phyloP scores from a whole-genome alignment of 371 early-diverging fungal species.

The Apophysomyces trapeziformis region DNA sequence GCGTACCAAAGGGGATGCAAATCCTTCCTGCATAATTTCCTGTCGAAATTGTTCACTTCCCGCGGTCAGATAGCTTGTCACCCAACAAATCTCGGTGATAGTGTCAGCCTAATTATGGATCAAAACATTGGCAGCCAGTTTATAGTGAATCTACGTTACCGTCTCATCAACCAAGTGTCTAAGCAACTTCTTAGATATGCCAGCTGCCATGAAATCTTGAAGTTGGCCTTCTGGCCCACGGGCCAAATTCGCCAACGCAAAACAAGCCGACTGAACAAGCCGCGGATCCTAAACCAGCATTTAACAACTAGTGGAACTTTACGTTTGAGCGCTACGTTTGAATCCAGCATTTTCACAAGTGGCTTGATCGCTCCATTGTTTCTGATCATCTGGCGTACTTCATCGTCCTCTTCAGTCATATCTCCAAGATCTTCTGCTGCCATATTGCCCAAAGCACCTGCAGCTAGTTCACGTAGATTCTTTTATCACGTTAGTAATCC shows the following conservation, averaged over 20 bases:
- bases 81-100: constrained; percentile 75
- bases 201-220: constrained; percentile 51
- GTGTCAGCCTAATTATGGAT: constrained; percentile 45
- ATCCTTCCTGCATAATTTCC: constrained; percentile 49
- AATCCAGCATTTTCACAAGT: constrained; percentile 58
- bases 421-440: constrained; percentile 78
- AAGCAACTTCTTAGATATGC: constrained; percentile 42
- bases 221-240: constrained; percentile 62
- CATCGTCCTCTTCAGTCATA: constrained; percentile 69
- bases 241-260: constrained; percentile 78
- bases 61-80: constrained; percentile 70
- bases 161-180: constrained; percentile 47
- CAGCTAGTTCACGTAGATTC: constrained; percentile 42
- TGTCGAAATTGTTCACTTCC: constrained; percentile 57
- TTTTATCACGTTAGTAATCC: neutral
- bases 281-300: constrained; percentile 38
- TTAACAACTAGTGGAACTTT: neutral
- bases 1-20: constrained; percentile 43
- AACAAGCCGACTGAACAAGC: constrained; percentile 73
- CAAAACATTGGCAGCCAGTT: neutral
- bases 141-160: constrained; percentile 18
- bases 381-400: constrained; percentile 58
- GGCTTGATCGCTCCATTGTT: constrained; percentile 65
- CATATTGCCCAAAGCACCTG: constrained; percentile 71
- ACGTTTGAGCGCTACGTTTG: constrained; percentile 34